A percentile compares a stretch with the other conserved stretches of the same genome.
Conservation (phyloP, 2,329 filamentous ascomycete species). For the Nemania abortiva region DNA sequence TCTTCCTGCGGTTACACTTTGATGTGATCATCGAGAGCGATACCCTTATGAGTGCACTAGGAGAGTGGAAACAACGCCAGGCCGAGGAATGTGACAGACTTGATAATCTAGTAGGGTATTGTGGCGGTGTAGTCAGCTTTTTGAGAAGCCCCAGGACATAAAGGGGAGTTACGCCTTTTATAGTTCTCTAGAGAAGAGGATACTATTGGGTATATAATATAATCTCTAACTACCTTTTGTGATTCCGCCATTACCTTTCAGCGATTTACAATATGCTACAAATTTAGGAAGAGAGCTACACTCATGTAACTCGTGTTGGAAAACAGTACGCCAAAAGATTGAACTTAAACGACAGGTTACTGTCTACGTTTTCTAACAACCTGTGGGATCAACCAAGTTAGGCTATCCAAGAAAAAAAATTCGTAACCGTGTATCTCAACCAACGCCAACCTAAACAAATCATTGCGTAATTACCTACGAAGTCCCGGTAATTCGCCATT, state of each 20-base stretch:
- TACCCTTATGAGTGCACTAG: slow-evolving; percentile 69
- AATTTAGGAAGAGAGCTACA: too few species aligned
- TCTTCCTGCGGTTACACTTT: slow-evolving; percentile 85
- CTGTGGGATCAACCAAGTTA: too few species aligned
- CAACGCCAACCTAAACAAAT: too few species aligned
- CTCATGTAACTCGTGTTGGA: too few species aligned
- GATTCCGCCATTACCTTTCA: too few species aligned
- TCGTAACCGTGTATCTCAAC: too few species aligned
- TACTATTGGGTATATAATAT: background rate
- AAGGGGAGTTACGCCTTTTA: slow-evolving; percentile 13
- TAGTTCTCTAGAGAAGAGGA: background rate
- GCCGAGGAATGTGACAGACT: slow-evolving; percentile 78
- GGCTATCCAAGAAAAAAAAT: too few species aligned
- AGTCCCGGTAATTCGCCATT: background rate
- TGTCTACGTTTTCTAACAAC: too few species aligned
- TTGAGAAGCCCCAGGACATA: slow-evolving; percentile 73
- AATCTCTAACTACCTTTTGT: background rate
- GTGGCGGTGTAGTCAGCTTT: slow-evolving; percentile 86
- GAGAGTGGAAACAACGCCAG: slow-evolving; percentile 78
- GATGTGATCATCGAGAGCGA: slow-evolving; percentile 65
- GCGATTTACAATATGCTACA: too few species aligned
- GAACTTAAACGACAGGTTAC: too few species aligned
- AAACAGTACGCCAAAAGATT: too few species aligned
- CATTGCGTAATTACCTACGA: too few species aligned
- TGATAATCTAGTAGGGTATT: slow-evolving; percentile 84